Conservation (phyloP, 2,329 filamentous ascomycete genomes). For the Pseudogymnoascus destructans region DNA sequence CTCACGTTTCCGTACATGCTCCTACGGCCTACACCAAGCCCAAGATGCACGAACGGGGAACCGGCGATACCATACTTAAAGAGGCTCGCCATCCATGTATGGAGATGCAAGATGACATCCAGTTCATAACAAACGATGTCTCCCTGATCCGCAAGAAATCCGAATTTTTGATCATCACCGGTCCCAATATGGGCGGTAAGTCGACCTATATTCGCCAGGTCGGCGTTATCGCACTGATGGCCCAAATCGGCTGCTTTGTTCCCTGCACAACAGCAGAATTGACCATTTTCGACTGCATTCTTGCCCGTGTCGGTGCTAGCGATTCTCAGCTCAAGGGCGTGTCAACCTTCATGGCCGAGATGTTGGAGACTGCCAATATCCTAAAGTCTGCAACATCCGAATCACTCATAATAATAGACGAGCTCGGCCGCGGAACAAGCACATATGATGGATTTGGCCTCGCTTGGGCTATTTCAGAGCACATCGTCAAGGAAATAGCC, state of each 20-base stretch:
- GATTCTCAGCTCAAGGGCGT: constrained; percentile 97
- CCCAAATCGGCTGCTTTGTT: constrained; percentile 92
- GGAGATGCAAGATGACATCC: constrained; percentile 97
- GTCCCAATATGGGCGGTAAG: constrained; percentile 98
- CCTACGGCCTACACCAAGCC: constrained; percentile 85
- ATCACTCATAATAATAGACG: constrained; percentile 96
- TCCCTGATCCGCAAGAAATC: constrained; percentile 63
- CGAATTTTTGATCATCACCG: constrained; percentile 91
- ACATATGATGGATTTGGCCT: constrained; percentile 97
- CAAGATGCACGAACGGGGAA: constrained; percentile 76
- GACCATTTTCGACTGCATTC: constrained; percentile 92
- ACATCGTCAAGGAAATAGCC: constrained; percentile 89
- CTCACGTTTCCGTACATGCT: constrained; percentile 85
- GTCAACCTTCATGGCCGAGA: constrained; percentile 98
- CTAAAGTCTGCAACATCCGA: constrained; percentile 92
- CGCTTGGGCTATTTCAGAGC: constrained; percentile 98
- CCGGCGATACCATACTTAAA: constrained; percentile 77
- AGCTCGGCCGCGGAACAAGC: constrained; percentile 88
- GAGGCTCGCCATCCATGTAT: constrained; percentile 94
- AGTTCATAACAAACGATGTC: constrained; percentile 97
- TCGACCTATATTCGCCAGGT: constrained; percentile 97
- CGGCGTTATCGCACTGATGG: constrained; percentile 93
- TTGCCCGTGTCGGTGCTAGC: constrained; percentile 87
- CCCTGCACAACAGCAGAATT: constrained; percentile 82
- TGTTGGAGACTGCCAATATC: constrained; percentile 97